A percentile compares a stretch with the other conserved stretches of the same genome.
Evolutionary conservation across 495 filamentous ascomycete species (phyloP).

Genomic region (Hypomontagnella submonticulosa): DNA sequence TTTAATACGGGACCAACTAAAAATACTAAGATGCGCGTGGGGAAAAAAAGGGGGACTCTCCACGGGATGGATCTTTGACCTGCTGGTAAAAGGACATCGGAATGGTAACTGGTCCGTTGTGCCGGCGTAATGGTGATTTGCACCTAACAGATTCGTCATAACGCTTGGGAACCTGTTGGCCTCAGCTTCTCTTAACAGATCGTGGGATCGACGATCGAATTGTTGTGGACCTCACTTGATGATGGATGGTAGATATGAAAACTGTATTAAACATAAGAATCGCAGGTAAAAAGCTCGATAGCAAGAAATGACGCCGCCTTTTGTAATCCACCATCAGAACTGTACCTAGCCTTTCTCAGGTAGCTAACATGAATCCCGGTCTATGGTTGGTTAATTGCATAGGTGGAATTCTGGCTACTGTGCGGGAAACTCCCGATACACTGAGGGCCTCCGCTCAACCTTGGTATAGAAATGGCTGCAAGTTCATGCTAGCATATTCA

Average conservation of each 20-base stretch:
- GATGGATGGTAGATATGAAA: conserved; percentile 20
- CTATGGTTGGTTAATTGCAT: conserved; percentile 24
- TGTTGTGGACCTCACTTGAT: conserved; percentile 27
- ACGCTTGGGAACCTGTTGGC: conserved; percentile 26
- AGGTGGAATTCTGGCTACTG: conserved; percentile 23
- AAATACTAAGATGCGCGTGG: conserved; percentile 27
- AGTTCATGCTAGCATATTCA: not conserved
- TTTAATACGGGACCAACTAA: conserved; percentile 23
- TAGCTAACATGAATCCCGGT: conserved; percentile 4
- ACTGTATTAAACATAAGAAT: conserved; percentile 7
- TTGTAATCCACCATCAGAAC: not conserved
- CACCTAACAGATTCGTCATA: conserved; percentile 27
- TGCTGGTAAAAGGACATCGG: conserved; percentile 13
- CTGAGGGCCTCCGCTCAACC: no score
- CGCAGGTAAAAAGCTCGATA: not conserved
- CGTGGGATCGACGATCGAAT: conserved; percentile 39
- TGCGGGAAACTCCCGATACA: not conserved
- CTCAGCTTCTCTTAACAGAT: conserved; percentile 36
- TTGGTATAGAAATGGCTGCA: no score
- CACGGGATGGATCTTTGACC: conserved; percentile 31
- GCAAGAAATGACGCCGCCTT: not conserved
- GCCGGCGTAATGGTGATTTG: conserved; percentile 28
- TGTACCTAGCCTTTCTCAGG: no score
- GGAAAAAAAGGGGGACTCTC: conserved; percentile 37
- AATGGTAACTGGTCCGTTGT: conserved; percentile 22